Evolutionary conservation across 176 grass and related monocot species (phyloP), one percentile per base, ranked within the genome.

Genomic region (Guadua angustifolia): DNA sequence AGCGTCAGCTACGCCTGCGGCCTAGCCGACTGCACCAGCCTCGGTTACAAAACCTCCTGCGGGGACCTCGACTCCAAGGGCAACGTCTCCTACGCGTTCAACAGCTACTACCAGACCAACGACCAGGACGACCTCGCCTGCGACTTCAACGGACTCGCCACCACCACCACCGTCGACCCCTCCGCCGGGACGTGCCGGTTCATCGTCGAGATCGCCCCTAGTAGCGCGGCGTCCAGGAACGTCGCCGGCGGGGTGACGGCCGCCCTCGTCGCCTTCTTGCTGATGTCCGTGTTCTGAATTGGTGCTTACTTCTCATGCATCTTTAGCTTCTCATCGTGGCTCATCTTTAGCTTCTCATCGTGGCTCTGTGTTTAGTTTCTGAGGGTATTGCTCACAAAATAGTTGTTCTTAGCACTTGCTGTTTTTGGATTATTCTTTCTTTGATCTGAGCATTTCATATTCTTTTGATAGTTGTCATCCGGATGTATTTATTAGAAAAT

Each of bases 31-130:
- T 96, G 91, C 88, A 93, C 91, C 7, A 81, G 84, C 51, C 91
- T 96, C 47, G 94, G 94, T 18, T 96, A 96, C 77, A 93, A 88
- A 63, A 96, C 94, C 3, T 93, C 94, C 0, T 96, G 94, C 12
- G 55, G 68, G 2, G 84, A 90, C 17, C 84, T 96, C 25, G 94
- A 96, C 73, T 21, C 73, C 56, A 89, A 61, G 77, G 94, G 94
- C 39, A 96, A 96, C 75, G 83, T 96, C 43, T 96, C 94, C 0
- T 96, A 96, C 53, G 91, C 94, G 0, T 88, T 81, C 82, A 96
- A 96, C 58, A 91, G 80, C 77, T 96, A 89, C 72, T 96, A 91
- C 88, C 94, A 96, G 84, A 85, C 1, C 45, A 91, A 88, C 16
- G 94, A 96, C 77, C 94, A 96, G 84, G 94, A 96, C 77, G 45